A percentile compares a stretch with the other conserved stretches of the same genome.
These are phyloP conservation scores for Guadua angustifolia DNA, from an alignment of 176 grass and related monocot species.

Conservation along the genomic window DNA sequence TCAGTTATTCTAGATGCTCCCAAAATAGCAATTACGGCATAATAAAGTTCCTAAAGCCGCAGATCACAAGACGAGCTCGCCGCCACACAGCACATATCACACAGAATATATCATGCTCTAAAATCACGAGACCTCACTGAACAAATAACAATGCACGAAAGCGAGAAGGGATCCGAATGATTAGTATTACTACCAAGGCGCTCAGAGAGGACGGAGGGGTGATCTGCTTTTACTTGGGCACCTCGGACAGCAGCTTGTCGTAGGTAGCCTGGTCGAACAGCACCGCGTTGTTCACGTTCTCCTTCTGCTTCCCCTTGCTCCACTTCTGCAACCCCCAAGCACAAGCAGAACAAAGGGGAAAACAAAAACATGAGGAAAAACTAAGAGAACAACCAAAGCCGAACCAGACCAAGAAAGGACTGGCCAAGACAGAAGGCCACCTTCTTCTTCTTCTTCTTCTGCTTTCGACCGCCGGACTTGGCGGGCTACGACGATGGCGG, in stretches of 20 bases:
- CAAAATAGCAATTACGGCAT: not conserved
- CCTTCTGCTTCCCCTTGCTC: conserved; percentile 70
- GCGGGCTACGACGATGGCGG: conserved; percentile 61
- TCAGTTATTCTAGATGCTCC: no score
- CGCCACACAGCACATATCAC: not conserved
- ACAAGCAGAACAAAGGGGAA: not conserved
- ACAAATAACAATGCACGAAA: no score
- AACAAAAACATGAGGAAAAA: not conserved
- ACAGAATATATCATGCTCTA: not conserved
- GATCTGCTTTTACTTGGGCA: conserved; percentile 60
- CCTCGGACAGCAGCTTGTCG: conserved; percentile 55
- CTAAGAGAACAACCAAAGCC: not conserved
- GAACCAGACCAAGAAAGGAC: not conserved
- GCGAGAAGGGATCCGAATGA: not conserved
- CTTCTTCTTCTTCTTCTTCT: conserved; percentile 79
- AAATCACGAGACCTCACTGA: not conserved
- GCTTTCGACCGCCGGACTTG: conserved; percentile 61
- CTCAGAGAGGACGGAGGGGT: conserved; percentile 55
- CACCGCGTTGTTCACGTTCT: conserved; percentile 64
- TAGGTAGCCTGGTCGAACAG: conserved; percentile 62
- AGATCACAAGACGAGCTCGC: not conserved
- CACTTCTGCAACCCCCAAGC: conserved; percentile 47
- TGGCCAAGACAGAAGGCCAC: not conserved
- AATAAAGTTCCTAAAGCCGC: not conserved
- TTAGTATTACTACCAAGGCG: conserved; percentile 36